Base-by-base conservation (phyloP, 176 grass and related monocot genomes). In the Puccinellia tenuiflora region DNA sequence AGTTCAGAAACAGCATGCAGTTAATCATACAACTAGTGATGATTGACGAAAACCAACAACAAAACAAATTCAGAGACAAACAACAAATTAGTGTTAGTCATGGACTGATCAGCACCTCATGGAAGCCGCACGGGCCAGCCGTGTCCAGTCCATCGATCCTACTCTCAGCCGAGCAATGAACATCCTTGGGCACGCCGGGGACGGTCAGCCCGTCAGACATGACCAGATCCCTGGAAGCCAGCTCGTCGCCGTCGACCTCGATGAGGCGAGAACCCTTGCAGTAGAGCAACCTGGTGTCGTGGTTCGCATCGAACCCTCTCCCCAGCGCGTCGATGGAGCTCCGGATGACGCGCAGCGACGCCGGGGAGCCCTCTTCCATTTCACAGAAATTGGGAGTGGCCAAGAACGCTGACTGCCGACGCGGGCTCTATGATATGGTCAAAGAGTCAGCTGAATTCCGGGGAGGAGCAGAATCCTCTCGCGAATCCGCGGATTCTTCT, bases 241-340 rank as follows among this genome's bases (percentile, higher is more conserved):
- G 68, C 67, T 84, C 84, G 73, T 87, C 84, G 12, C 84, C 87
- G 59, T 90, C 87, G 21, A 87, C 68, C 48, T 85, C 69, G 24
- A 87, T 61, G 34, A 89, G 80, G 9, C 87, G 77, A 52, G 87
- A 84, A 5, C 84, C 90, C 50, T 92, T 92, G 86, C 87, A 92
- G 84, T 92, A 92, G 22, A 92, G 62, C 45, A 92, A 69, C 78
- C 87, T 86, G 12, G 69, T 90, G 33, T 92, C 90, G 20, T 77
- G 86, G 75, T 84, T 92, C 30, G 84, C 80, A 25, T 92, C 87
- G 39, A 92, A 92, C 18, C 90, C 87, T 52, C 87, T 33, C 33
- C 90, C 87, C 42, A 92, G 65, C 29, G 84, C 87, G 24, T 90
- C 56, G 67, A 89, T 81, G 43, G 76, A 83, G 61, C 54, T 85